Evolutionary conservation across 2,329 filamentous ascomycete genomes (phyloP), one percentile per base, ranked within the genome.

Genomic region (Phyllosticta ampelicida): DNA sequence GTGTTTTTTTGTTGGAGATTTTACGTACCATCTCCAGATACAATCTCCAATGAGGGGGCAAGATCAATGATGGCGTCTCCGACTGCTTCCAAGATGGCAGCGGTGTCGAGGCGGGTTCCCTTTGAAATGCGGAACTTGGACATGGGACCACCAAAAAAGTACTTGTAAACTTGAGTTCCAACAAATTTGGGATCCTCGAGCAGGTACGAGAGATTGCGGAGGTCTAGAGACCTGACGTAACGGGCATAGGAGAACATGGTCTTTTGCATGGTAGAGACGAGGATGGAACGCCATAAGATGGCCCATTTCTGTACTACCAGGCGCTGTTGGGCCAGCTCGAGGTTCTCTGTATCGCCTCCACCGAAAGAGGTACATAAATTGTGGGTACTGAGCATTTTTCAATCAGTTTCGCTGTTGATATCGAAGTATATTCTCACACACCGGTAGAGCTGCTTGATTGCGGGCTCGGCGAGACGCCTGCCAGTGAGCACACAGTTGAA

Each of bases 191-290:
- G 74, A 59, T 85, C 80, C 9, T 80, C 76, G 1, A 89, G 74
- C 20, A 87, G 74, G 48, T 81, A 73, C 10, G 74, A 71, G 1
- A 89, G 74, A 65, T 86, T 82, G 56, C 81, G 75, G 9, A 89
- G 76, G 62, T 86, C 81, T 44, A 90, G 74, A 23, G 77, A 75
- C 58, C 79, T 81, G 58, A 89, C 80, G 69, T 86, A 88, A 44
- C 81, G 76, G 64, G 82, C 86, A 67, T 90, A 90, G 0, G 86
- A 85, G 61, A 83, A 86, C 18, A 82, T 72, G 0, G 86, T 87
- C 62, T 75, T 71, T 21, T 78, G 80, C 50, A 85, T 71, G 59
- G 83, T 83, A 9, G 86, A 89, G 8, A 83, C 73, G 59, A 87
- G 80, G 62, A 89, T 81, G 1, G 84, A 84, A 54, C 80, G 79